phyloP scores from a whole-genome alignment of 257 asterid genomes.

The Marsdenia floribunda region DNA sequence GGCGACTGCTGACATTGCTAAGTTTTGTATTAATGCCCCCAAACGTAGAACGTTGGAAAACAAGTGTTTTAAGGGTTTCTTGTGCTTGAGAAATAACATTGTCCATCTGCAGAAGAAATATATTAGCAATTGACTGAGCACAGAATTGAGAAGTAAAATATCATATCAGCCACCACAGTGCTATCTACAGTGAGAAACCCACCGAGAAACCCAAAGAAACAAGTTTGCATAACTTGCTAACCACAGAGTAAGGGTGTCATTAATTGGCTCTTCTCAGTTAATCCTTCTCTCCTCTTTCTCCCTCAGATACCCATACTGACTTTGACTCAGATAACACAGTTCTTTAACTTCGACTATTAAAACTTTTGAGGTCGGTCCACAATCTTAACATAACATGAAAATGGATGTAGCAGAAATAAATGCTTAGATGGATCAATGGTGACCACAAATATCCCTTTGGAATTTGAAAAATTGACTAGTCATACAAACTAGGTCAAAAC shows the following conservation, averaged over 20 bases:
- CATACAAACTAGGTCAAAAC: background rate
- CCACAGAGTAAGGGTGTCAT: background rate
- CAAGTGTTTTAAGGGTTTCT: conserved; percentile 80
- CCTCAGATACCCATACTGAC: background rate
- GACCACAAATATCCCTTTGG: background rate
- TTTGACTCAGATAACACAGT: background rate
- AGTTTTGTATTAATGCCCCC: conserved; percentile 88
- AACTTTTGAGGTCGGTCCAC: background rate
- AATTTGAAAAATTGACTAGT: background rate
- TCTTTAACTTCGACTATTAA: background rate
- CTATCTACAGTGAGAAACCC: background rate
- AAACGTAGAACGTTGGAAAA: conserved; percentile 86
- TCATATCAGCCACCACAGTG: background rate
- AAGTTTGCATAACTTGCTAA: background rate
- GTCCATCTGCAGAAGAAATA: conserved; percentile 63
- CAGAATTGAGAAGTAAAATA: background rate
- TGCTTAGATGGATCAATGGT: background rate
- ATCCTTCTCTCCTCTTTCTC: background rate
- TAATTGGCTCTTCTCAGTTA: background rate
- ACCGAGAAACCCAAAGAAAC: background rate
- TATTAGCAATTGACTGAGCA: conserved; percentile 7
- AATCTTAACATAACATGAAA: background rate
- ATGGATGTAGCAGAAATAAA: background rate
- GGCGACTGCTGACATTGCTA: conserved; percentile 93
- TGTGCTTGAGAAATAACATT: conserved; percentile 92